Base-by-base conservation (phyloP, 2,329 filamentous ascomycete genomes). In the Waltergamsia citrina region DNA sequence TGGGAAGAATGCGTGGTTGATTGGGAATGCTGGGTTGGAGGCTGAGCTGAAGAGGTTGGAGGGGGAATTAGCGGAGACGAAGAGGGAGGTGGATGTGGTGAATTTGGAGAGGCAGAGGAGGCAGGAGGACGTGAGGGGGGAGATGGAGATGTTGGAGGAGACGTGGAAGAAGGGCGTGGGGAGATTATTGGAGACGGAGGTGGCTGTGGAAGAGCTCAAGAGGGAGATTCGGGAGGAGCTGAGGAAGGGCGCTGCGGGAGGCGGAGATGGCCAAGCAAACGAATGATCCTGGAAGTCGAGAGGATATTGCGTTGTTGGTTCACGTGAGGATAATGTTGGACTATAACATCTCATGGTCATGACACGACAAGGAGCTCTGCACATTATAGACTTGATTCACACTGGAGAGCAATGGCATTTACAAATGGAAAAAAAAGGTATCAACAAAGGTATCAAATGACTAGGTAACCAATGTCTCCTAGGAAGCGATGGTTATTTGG, bases 1-100 rank as follows among this genome's bases (percentile, higher is more conserved):
- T 56, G 92, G 90, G 44, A 85, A 85, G 60, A 94, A 94, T 56
- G 81, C 85, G 8, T 96, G 92, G 90, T 67, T 98, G 36, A 71
- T 94, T 7, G 76, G 76, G 6, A 98, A 98, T 57, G 75, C 80
- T 46, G 77, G 84, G 44, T 57, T 87, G 15, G 90, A 95, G 59
- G 74, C 75, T 28, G 71, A 85, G 27, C 45, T 60, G 16, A 69
- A 70, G 33, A 56, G 56, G 10, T 50, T 93, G 18, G 90, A 96
- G 66, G 66, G 67, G 29, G 86, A 94, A 48, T 65, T 96, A 32
- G 78, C 76, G 11, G 69, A 65, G 25, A 62, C 72, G 15, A 80
- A 78, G 54, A 67, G 71, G 38, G 76, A 83, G 43, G 71, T 87
- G 31, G 87, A 95, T 52, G 53, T 72, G 24, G 65, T 92, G 8